These are phyloP conservation scores for Penicillium olsonii DNA, from an alignment of 2,329 filamentous ascomycete genomes.

Conservation along the genomic window DNA sequence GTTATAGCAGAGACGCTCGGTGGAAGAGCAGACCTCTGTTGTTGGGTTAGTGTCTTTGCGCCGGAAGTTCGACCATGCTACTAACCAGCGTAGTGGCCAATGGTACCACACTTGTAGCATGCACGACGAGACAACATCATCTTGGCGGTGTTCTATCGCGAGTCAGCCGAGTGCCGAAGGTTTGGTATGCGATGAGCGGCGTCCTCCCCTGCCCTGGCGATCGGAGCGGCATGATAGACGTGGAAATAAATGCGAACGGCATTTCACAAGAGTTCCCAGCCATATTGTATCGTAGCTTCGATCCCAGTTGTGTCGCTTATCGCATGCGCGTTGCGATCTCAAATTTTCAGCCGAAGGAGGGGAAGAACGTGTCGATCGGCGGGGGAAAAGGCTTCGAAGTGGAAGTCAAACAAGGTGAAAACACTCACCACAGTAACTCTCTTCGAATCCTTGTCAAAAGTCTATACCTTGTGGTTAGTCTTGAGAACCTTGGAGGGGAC, in stretches of 20 bases:
- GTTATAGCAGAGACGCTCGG: constrained; percentile 99
- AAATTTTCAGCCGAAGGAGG: constrained; percentile 9
- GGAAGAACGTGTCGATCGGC: constrained; percentile 11
- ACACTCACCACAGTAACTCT: constrained; percentile 31
- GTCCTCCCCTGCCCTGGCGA: constrained; percentile 3
- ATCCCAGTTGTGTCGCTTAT: not conserved
- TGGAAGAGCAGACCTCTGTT: constrained; percentile 93
- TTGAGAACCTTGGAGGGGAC: constrained; percentile 35
- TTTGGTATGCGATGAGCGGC: constrained; percentile 5
- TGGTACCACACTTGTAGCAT: constrained; percentile 77
- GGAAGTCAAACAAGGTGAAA: constrained; percentile 1
- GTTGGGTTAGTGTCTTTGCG: constrained; percentile 13
- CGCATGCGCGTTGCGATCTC: not conserved
- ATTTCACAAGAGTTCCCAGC: not conserved
- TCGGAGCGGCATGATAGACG: not conserved
- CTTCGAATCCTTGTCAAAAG: constrained; percentile 26
- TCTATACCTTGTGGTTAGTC: constrained; percentile 22
- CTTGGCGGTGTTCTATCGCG: constrained; percentile 33
- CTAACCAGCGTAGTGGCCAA: constrained; percentile 66
- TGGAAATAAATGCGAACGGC: not conserved
- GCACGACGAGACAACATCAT: constrained; percentile 85
- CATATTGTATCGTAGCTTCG: not conserved
- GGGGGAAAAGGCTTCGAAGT: constrained; percentile 7
- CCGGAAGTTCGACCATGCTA: constrained; percentile 10
- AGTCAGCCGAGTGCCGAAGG: constrained; percentile 14